phyloP scores from a whole-genome alignment of 176 grass and related monocot genomes.

The Carex parvula region DNA sequence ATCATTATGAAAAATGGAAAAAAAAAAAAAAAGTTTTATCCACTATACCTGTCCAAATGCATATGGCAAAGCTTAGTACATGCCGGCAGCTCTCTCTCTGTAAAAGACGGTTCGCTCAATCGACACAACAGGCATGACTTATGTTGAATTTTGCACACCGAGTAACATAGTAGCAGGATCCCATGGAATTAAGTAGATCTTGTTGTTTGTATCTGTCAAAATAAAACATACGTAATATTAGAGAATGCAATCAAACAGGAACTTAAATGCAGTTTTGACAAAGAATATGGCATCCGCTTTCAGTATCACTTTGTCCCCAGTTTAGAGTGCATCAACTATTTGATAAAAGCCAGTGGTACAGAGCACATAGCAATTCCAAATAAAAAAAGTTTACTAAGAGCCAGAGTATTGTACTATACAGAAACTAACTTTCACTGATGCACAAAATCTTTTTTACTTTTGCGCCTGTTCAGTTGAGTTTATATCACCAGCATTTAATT shows the following conservation, averaged over 20 bases:
- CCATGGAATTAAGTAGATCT: slow-evolving; percentile 84
- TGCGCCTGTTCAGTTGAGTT: neutral
- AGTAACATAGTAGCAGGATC: slow-evolving; percentile 74
- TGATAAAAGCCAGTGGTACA: neutral
- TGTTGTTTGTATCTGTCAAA: slow-evolving; percentile 42
- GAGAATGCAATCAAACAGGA: neutral
- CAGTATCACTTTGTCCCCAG: neutral
- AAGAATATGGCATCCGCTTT: neutral
- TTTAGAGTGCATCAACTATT: neutral
- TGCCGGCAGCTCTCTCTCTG: slow-evolving; percentile 80
- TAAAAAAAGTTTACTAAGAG: neutral
- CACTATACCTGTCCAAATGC: slow-evolving; percentile 83
- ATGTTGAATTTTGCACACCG: slow-evolving; percentile 57
- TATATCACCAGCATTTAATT: neutral
- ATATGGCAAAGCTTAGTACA: slow-evolving; percentile 94
- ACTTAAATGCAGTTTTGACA: neutral
- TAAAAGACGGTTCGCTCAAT: slow-evolving; percentile 92
- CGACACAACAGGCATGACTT: slow-evolving; percentile 76
- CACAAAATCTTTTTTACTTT: neutral
- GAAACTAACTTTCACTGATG: neutral
- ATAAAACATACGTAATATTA: slow-evolving; percentile 17
- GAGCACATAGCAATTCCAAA: neutral
- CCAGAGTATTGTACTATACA: neutral
- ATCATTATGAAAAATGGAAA: neutral
- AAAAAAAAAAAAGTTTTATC: neutral